Evolutionary conservation across 768 basidiomycete genomes (phyloP), one percentile per base, ranked within the genome.

Genomic region (Suillus occidentalis): DNA sequence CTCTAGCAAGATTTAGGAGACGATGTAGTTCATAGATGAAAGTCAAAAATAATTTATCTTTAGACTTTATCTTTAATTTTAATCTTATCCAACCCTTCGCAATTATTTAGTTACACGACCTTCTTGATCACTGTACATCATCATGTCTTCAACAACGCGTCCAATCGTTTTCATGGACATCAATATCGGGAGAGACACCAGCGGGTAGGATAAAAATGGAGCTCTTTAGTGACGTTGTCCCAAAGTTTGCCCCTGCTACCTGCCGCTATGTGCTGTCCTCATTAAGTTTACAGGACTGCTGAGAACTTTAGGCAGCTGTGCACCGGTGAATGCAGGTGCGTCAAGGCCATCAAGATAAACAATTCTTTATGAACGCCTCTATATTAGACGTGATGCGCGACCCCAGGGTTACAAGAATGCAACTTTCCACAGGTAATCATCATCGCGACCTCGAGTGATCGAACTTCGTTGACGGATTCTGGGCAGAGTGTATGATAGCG

Each of bases 271-370:
- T 52, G 14, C 14, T 56, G 22, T 42, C 20, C 63, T 37, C 22
- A 58, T 55, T 25, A 47, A 20, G 61, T 71, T 62, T 64, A 28
- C 69, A 97, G 96, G 73, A 99, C 97, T 3, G 95, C 95, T 9
- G 97, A 99, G 79, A 99, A 99, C 81, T 99, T 99, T 73, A 84
- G 97, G 66, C 97, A 99, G 72, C 81, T 99, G 34, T 99, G 97
- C 73, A 98, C 96, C 2, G 97, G 97, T n/a, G 97, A 99, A 79
- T 92, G 87, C 78, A 85, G 94, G 92, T 95, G 72, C 60, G 82
- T 67, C 16, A 34, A 47, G 63, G 42, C 47, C 45, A 22, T 31
- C 2, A 40, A 55, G 14, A 16, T 16, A 20, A 43, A 66, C 55
- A 65, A 65, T 64, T 62, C 67, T 55, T 55, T 55, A 52, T 67